These are phyloP conservation scores for Penicillium paxilli DNA, from an alignment of 495 filamentous ascomycete genomes.

Conservation along the genomic window DNA sequence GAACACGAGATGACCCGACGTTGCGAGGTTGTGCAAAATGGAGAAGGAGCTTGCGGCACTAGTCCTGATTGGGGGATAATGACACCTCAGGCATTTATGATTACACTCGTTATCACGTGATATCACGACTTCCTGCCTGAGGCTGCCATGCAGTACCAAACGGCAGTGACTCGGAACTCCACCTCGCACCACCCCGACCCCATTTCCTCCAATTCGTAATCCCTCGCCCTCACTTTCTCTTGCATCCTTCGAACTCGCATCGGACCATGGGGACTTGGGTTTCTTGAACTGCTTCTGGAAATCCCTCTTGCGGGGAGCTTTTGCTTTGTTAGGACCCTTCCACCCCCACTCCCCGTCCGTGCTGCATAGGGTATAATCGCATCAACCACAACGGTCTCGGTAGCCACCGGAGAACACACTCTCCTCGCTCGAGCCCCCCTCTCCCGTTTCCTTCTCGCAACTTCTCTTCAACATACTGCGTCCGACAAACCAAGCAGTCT, in stretches of 20 bases:
- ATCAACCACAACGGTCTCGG: slow-evolving; percentile 28
- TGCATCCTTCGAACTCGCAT: too few relatives aligned
- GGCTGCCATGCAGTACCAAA: slow-evolving; percentile 22
- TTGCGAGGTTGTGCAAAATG: slow-evolving; percentile 52
- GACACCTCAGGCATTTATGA: slow-evolving; percentile 11
- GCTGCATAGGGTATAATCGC: slow-evolving; percentile 36
- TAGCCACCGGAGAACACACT: slow-evolving; percentile 29
- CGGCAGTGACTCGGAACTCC: slow-evolving; percentile 33
- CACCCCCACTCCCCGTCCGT: slow-evolving; percentile 36
- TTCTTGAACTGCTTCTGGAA: slow-evolving; percentile 6
- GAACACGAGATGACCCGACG: slow-evolving; percentile 45
- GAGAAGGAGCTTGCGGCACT: slow-evolving; percentile 40
- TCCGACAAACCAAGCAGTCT: background rate
- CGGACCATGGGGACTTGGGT: slow-evolving; percentile 17
- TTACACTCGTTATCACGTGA: background rate
- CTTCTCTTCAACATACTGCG: slow-evolving; percentile 3
- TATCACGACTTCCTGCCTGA: slow-evolving; percentile 28
- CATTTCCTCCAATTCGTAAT: slow-evolving; percentile 21
- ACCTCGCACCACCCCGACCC: slow-evolving; percentile 25
- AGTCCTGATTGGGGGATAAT: slow-evolving; percentile 15
- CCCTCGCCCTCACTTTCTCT: slow-evolving; percentile 6
- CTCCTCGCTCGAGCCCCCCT: slow-evolving; percentile 11
- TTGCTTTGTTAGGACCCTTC: slow-evolving; percentile 8
- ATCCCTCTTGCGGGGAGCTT: slow-evolving; percentile 25
- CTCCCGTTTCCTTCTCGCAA: slow-evolving; percentile 3